Evolutionary conservation across 352 stramenopile genomes (phyloP), one percentile per base, ranked within the genome.

Genomic region (Elongisporangium anandrum): DNA sequence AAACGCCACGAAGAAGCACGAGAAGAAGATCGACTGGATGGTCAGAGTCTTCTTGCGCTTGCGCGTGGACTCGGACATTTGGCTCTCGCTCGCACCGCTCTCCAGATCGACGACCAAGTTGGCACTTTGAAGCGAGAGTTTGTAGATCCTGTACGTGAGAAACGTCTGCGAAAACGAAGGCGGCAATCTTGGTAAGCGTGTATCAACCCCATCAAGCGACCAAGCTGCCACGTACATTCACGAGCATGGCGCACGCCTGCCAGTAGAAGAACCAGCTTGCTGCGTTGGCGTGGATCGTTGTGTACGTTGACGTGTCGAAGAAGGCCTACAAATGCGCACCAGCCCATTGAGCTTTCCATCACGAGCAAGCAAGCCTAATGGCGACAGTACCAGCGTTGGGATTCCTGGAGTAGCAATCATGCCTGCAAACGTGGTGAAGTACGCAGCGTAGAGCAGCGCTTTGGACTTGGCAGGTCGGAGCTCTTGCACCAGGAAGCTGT

Each of bases 211-310:
- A 23, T 39, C 22, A 34, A 7, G 26, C 4, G 20, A 39, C 41
- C 6, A 45, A 15, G 16, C 53, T 9, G 38, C 7, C n/a, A 63
- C 72, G 52, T 70, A 86, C 78, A 57, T 88, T 85, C 7, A 72
- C 54, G 38, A 84, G 54, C 34, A 81, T 61, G 17, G 78, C 78
- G 9, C 83, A 64, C 6, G 78, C 69, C 23, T 85, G 71, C 54
- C 81, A 63, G 57, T 72, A 73, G 53, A 88, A 88, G 63, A 88
- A 88, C 66, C 72, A 85, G 58, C 79, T 69, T n/a, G 78, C 78
- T 17, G 70, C 70, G 10, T 64, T 61, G 59, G 69, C 60, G 53
- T 88, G 78, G 26, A 79, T 63, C 2, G 48, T 20, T 0, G 75
- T 60, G 57, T 81, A 73, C 56, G 66, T 77, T 0, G 73, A 76